Conservation (phyloP, 495 filamentous ascomycete species). For the Podospora pseudocomata region DNA sequence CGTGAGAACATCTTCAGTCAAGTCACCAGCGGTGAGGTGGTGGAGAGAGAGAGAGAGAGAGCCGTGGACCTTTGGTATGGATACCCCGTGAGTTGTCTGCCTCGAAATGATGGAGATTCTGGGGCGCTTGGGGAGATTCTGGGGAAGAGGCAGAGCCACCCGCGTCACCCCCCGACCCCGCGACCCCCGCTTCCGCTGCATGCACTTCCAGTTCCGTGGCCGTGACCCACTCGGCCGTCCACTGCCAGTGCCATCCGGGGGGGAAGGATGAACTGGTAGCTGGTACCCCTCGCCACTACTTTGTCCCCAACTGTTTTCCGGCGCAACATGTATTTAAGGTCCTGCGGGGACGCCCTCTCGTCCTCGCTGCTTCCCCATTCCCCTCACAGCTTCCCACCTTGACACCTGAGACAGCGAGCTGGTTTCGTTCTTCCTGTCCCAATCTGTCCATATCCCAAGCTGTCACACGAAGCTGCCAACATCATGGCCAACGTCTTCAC, state of each 20-base stretch:
- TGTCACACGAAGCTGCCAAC: slow-evolving; percentile 24
- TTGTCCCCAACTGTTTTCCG: slow-evolving; percentile 1
- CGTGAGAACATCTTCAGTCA: not conserved
- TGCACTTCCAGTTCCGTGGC: not conserved
- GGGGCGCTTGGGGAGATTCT: not conserved
- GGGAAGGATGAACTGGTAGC: not conserved
- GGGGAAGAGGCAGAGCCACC: not conserved
- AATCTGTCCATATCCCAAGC: not conserved
- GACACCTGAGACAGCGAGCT: slow-evolving; percentile 5
- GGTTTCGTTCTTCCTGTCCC: not conserved
- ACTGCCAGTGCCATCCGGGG: not conserved
- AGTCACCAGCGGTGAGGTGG: not conserved
- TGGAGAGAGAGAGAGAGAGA: not conserved
- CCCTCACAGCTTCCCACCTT: slow-evolving; percentile 6
- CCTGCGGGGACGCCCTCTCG: slow-evolving; percentile 8
- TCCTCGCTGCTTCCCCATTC: slow-evolving; percentile 3
- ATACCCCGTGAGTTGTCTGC: not conserved
- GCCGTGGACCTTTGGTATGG: not conserved
- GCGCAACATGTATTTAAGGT: slow-evolving; percentile 6
- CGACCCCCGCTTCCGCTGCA: slow-evolving; percentile 7
- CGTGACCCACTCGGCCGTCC: slow-evolving; percentile 16
- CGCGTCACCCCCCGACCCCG: not conserved
- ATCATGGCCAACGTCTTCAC: slow-evolving; percentile 51
- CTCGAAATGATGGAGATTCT: not conserved
- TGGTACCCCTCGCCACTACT: slow-evolving; percentile 10